Evolutionary conservation across 2,329 filamentous ascomycete genomes (phyloP).

Genomic region (Penicillium sp.): DNA sequence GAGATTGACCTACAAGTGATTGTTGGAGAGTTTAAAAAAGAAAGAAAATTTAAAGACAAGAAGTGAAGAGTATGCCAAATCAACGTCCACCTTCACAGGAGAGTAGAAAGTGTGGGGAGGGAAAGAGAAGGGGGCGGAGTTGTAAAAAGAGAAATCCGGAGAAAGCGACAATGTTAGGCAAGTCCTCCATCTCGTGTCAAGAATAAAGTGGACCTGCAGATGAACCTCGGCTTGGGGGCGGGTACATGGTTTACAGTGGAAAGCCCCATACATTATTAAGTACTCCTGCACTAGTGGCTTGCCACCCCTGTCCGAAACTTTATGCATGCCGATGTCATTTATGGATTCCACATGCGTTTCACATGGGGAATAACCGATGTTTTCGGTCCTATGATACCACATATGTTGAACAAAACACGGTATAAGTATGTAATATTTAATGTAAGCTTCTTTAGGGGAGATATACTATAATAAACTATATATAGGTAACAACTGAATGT

Average conservation of each 20-base stretch:
- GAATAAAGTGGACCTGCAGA: not conserved
- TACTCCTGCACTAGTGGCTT: slow-evolving; percentile 6
- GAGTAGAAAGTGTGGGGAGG: slow-evolving; percentile 9
- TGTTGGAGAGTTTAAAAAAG: not conserved
- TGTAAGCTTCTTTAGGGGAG: not conserved
- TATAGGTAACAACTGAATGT: not conserved
- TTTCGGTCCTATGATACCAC: no score
- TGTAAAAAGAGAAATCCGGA: slow-evolving; percentile 16
- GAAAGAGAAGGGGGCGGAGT: slow-evolving; percentile 9
- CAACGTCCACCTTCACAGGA: slow-evolving; percentile 34
- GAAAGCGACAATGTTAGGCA: slow-evolving; percentile 12
- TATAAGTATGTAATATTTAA: not conserved
- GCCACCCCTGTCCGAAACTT: not conserved
- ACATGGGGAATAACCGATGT: not conserved
- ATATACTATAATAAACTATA: not conserved
- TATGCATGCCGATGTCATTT: slow-evolving; percentile 8
- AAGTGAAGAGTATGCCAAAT: not conserved
- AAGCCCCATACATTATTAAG: slow-evolving; percentile 2
- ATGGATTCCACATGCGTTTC: slow-evolving; percentile 13
- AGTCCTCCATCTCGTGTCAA: slow-evolving; percentile 6
- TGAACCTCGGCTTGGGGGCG: slow-evolving; percentile 17
- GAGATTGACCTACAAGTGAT: not conserved
- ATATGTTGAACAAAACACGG: not conserved
- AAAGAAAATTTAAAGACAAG: not conserved
- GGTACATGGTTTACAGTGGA: slow-evolving; percentile 9